Base-by-base conservation (phyloP, 495 filamentous ascomycete species). In the Penicillium robsamsonii region DNA sequence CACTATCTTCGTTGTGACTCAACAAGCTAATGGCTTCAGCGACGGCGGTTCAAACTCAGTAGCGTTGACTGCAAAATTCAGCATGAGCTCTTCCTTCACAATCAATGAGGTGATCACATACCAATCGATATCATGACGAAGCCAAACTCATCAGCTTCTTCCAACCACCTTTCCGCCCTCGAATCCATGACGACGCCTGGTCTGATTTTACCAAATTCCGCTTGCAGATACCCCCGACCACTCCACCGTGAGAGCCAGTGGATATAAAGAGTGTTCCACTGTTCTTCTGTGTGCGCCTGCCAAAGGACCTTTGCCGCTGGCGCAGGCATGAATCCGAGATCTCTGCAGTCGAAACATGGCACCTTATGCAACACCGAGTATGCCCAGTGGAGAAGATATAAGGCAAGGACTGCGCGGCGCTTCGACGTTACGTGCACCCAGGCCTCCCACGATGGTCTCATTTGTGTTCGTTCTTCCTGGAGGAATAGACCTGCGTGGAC, bases 311-410 rank as follows among this genome's bases (percentile, higher is more conserved):
- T 77, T 13, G 74, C 58, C 2, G 70, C 70, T 1, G 73, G 57
- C 7, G 57, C 57, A 12, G 70, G 72, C 61, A 75, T 67, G 50
- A 71, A 72, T 3, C 68, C 70, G 1, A 77, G 61, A 22, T 75
- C 66, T 13, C 57, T 56, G 50, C 74, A 77, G 30, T 72, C 62
- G 49, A 73, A 73, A 15, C 62, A 70, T 13, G 60, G 61, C 15
- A 66, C 50, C 13, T 61, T 50, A 44, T 75, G 65, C 38, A 68
- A 64, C 8, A 69, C 70, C 15, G 67, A 67, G 50, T 73, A 74
- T 15, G 74, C 67, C 72, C 71, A 77, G 48, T 75, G 71, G 30
- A 77, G 56, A 8, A 75, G 64, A 46, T 70, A 77, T 1, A 75
- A 55, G 0, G 61, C 38, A 7, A 59, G 45, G 13, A 59, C 30